A percentile compares a stretch with the other conserved stretches of the same genome.
These are phyloP conservation scores for Fusarium poae DNA, from an alignment of 2,329 filamentous ascomycete species.

Conservation along the genomic window DNA sequence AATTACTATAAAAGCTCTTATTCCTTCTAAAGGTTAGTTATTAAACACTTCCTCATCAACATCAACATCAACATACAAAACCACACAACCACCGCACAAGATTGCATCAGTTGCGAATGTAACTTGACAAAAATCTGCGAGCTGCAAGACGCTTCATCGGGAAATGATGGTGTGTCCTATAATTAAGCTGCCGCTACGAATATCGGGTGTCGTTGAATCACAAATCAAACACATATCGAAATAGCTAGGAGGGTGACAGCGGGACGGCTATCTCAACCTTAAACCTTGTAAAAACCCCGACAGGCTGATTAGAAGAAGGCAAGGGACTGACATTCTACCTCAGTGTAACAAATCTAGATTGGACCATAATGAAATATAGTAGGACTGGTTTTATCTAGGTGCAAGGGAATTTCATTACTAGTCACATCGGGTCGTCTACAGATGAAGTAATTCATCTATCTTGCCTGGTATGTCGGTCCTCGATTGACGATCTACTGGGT, in stretches of 20 bases:
- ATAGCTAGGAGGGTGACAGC: background rate
- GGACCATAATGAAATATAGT: background rate
- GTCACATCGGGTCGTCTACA: fast-evolving
- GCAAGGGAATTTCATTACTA: background rate
- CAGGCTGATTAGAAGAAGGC: too few relatives aligned
- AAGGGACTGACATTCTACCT: background rate
- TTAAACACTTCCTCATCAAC: too few relatives aligned
- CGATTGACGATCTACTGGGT: background rate
- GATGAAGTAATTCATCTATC: background rate
- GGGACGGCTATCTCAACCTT: slow-evolving; percentile 5
- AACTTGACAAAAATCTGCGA: fast-evolving
- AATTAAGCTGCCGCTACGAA: background rate
- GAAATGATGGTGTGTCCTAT: background rate
- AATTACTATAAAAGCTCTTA: too few relatives aligned
- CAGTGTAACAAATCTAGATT: background rate
- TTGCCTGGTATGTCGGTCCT: background rate
- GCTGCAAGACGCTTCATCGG: too few relatives aligned
- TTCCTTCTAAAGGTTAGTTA: too few relatives aligned
- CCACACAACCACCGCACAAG: too few relatives aligned
- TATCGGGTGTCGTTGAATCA: background rate
- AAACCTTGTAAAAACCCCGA: background rate
- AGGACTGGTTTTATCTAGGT: fast-evolving
- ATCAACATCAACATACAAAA: too few relatives aligned
- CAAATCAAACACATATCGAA: background rate
- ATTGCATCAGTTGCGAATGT: background rate